These are phyloP conservation scores for Hebeloma cylindrosporum DNA, from an alignment of 768 basidiomycete species.

Conservation along the genomic window DNA sequence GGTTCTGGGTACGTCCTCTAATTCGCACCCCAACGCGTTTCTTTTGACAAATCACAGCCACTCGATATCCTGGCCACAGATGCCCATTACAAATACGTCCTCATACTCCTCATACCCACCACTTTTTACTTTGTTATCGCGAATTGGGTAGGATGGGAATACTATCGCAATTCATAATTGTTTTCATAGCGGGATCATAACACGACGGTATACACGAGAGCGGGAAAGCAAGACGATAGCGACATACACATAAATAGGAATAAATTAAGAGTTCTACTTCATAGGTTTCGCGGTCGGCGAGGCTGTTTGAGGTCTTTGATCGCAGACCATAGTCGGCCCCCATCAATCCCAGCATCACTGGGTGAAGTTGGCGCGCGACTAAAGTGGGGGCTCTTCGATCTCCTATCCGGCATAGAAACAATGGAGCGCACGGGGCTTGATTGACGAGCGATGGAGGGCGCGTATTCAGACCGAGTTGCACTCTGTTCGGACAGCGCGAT, in stretches of 20 bases:
- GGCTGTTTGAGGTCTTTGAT: conserved; percentile 20
- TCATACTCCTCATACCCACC: conserved; percentile 75
- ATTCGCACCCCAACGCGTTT: background rate
- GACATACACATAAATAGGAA: conserved; percentile 15
- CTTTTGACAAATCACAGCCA: conserved; percentile 26
- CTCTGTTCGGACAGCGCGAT: conserved; percentile 25
- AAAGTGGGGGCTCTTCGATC: conserved; percentile 15
- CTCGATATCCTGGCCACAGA: conserved; percentile 67
- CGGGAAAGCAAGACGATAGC: conserved; percentile 9
- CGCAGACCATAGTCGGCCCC: conserved; percentile 25
- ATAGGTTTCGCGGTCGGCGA: conserved; percentile 19
- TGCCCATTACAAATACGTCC: conserved; percentile 89
- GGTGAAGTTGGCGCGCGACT: conserved; percentile 8
- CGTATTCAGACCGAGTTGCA: conserved; percentile 22
- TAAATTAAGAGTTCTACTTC: conserved; percentile 19
- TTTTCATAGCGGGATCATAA: too few species aligned
- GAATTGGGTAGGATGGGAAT: conserved; percentile 99
- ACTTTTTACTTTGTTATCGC: conserved; percentile 90
- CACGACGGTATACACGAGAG: background rate
- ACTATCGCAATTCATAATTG: conserved; percentile 82
- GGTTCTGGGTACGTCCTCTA: conserved; percentile 45
- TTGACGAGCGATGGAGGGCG: conserved; percentile 15
- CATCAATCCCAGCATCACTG: conserved; percentile 13
- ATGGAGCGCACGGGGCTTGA: conserved; percentile 27
- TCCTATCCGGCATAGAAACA: conserved; percentile 23